Conservation (phyloP, 2,329 filamentous ascomycete genomes). For the Arachnomyces sp. region DNA sequence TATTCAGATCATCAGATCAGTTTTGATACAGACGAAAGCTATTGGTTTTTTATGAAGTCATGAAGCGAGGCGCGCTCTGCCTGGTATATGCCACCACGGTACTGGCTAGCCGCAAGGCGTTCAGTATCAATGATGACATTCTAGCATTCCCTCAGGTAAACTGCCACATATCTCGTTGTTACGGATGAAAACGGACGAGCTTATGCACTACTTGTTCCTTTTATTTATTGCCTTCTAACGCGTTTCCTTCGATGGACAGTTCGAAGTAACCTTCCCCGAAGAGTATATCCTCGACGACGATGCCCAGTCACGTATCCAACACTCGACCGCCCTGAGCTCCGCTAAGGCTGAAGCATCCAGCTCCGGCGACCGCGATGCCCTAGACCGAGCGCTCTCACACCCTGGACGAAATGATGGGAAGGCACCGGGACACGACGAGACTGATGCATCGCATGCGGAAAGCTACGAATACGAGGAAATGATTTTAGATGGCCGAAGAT, state of each 20-base stretch:
- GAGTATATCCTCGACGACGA: conserved; percentile 64
- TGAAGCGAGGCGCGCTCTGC: conserved; percentile 17
- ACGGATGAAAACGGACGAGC: too few relatives aligned
- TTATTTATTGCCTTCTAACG: not conserved
- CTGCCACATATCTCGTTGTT: not conserved
- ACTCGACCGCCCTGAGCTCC: conserved; percentile 13
- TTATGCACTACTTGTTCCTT: too few relatives aligned
- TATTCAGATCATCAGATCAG: too few relatives aligned
- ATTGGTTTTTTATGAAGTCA: conserved; percentile 17
- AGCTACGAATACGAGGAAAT: conserved; percentile 61
- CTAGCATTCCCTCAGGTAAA: conserved; percentile 78
- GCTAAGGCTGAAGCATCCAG: conserved; percentile 9
- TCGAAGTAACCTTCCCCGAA: conserved; percentile 69
- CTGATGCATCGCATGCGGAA: conserved; percentile 1
- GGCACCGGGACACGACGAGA: conserved; percentile 42
- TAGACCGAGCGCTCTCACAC: conserved; percentile 33
- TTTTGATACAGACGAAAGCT: not conserved
- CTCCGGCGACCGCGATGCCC: too few relatives aligned
- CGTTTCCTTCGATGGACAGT: conserved; percentile 47
- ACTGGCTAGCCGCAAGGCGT: conserved; percentile 51
- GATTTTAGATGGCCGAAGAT: conserved; percentile 60
- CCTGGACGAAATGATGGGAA: conserved; percentile 54
- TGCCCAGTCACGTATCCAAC: conserved; percentile 52
- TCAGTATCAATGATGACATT: conserved; percentile 83
- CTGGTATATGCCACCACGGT: conserved; percentile 24